These are phyloP conservation scores for Volutella citrinella DNA, from an alignment of 2,329 filamentous ascomycete species.

Conservation along the genomic window DNA sequence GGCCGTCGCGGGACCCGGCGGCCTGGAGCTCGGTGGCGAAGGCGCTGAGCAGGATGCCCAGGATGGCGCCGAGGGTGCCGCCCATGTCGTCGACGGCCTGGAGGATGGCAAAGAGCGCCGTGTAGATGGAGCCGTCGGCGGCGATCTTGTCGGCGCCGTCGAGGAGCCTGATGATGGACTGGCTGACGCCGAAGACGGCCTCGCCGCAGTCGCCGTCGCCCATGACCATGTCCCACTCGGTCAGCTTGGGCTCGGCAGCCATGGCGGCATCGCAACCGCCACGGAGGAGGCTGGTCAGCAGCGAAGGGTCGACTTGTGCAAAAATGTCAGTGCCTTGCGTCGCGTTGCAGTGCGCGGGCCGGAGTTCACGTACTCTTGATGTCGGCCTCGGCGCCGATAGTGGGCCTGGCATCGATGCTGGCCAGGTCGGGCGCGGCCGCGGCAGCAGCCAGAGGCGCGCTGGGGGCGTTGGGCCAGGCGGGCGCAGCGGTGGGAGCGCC, in stretches of 20 bases:
- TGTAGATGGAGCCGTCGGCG: conserved; percentile 28
- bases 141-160: conserved; percentile 22
- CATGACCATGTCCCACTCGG: conserved; percentile 25
- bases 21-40: conserved; percentile 43
- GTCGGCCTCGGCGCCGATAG: too few relatives aligned
- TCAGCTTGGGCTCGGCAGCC: conserved; percentile 6
- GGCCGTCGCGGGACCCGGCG: conserved; percentile 8
- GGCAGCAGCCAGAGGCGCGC: too few relatives aligned
- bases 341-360: too few relatives aligned
- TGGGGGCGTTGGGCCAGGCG: too few relatives aligned
- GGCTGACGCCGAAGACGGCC: conserved; percentile 26
- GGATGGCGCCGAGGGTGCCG: conserved; percentile 33
- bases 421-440: too few relatives aligned
- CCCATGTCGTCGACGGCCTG: conserved; percentile 41
- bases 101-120: conserved; percentile 40
- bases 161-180: conserved; percentile 25
- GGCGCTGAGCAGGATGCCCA: conserved; percentile 27
- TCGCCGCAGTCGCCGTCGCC: conserved; percentile 32
- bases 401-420: too few relatives aligned
- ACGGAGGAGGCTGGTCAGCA: too few relatives aligned
- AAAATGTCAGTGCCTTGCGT: too few relatives aligned
- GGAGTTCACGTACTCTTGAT: too few relatives aligned
- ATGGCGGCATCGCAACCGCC: too few relatives aligned
- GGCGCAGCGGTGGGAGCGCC: too few relatives aligned
- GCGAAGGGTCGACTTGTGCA: too few relatives aligned